Conservation (phyloP, 2,329 filamentous ascomycete genomes). For the Colletotrichum sp. region DNA sequence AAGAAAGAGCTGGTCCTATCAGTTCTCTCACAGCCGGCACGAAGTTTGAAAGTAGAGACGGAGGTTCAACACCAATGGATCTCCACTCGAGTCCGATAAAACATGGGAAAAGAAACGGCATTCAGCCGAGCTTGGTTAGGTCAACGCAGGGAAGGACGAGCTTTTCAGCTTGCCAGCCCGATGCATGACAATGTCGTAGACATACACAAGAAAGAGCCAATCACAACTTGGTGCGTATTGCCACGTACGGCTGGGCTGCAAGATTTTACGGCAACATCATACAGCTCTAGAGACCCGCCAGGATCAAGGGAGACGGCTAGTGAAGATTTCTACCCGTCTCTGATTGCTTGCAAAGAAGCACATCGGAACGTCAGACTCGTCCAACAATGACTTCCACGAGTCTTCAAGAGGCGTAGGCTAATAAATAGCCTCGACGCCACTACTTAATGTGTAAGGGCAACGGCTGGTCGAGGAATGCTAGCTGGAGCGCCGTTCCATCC, state of each 20-base stretch:
- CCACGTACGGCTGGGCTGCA: not conserved
- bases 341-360: not conserved
- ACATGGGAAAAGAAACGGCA: conserved; percentile 13
- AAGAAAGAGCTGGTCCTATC: not conserved
- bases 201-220: not conserved
- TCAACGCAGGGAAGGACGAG: not conserved
- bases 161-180: not conserved
- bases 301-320: not conserved
- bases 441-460: not conserved
- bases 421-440: not conserved
- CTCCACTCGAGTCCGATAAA: not conserved
- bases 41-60: not conserved
- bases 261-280: not conserved
- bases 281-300: not conserved
- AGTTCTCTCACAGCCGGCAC: not conserved
- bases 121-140: not conserved
- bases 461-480: conserved; percentile 1
- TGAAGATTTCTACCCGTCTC: not conserved
- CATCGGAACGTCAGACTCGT: not conserved
- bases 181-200: conserved; percentile 11
- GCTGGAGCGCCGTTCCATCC: not conserved
- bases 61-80: not conserved
- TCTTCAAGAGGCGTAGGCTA: not conserved
- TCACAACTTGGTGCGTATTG: not conserved
- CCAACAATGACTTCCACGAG: not conserved